Evolutionary conservation across 352 stramenopile species (phyloP), one percentile per base, ranked within the genome.

Genomic region (Globisporangium recalcitrans): DNA sequence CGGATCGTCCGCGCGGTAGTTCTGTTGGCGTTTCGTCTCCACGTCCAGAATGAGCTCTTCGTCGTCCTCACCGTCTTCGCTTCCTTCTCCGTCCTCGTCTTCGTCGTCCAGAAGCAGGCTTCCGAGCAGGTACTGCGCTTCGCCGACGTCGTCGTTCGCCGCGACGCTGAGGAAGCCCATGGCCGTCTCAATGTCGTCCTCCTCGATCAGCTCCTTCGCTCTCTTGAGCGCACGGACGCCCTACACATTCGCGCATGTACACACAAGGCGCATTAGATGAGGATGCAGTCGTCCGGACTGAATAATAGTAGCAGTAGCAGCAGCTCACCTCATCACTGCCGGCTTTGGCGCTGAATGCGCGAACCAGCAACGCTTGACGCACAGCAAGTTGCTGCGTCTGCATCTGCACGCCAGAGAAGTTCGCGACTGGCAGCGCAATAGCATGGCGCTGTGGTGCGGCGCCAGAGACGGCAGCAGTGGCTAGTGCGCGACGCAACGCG

Each of bases 111-210:
- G 63, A 26, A 91, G 72, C 58, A 91, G 66, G 19, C 75, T 81
- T 26, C 78, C 84, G 29, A 93, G 73, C 29, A 90, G 49, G 62
- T 90, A 93, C 65, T 93, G 84, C 26, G 81, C 84, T n/a, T 93
- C 81, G 0, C 67, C 68, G 34, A 89, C 74, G 32, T 89, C 77
- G n/a, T 76, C 68, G 60, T 83, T 70, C 16, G 84, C 84, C 32
- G 81, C 84, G 47, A 83, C 74, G 47, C 73, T 75, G 27, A 93
- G 61, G 32, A 68, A 74, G 3, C 75, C 80, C 78, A 93, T 91
- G 27, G 78, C 81, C 29, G 78, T 54, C 24, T 67, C 66, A 40
- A 89, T 54, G 14, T 91, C 69, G 54, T 90, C 71, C 0, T 61
- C 55, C 44, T 90, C 74, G 34, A 92, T 78, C 36, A 84, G 65